Conservation (phyloP, 2,329 filamentous ascomycete genomes). For the Sporothrix globosa region DNA sequence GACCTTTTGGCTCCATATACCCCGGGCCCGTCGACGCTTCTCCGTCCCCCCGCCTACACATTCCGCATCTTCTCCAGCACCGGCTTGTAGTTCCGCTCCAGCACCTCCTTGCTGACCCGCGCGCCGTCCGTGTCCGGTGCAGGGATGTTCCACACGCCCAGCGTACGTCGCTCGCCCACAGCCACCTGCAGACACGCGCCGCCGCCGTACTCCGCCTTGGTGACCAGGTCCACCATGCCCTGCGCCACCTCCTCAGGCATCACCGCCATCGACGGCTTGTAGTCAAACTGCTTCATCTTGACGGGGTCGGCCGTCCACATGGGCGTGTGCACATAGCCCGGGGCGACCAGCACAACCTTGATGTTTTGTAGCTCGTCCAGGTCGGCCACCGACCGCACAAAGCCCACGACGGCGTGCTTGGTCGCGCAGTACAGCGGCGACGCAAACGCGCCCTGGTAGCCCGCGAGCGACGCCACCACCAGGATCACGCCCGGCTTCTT, state of each 20-base stretch:
- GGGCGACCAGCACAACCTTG: conserved; percentile 23
- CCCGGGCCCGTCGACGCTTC: too few species aligned
- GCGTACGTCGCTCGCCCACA: conserved; percentile 8
- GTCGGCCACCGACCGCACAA: conserved; percentile 43
- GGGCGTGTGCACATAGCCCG: conserved; percentile 27
- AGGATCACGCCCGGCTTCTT: conserved; percentile 46
- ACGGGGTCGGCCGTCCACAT: conserved; percentile 28
- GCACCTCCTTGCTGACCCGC: background rate
- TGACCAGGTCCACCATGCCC: conserved; percentile 24
- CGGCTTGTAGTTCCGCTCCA: conserved; percentile 24
- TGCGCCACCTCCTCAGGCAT: conserved; percentile 20
- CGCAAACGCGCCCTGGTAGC: conserved; percentile 41
- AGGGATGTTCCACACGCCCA: conserved; percentile 27
- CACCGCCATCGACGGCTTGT: conserved; percentile 11
- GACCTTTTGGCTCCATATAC: background rate
- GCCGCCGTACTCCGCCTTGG: conserved; percentile 18
- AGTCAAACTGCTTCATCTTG: conserved; percentile 29
- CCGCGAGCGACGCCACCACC: conserved; percentile 43
- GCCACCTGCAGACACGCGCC: conserved; percentile 25
- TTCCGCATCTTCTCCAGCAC: conserved; percentile 29
- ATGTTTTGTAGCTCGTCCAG: conserved; percentile 28
- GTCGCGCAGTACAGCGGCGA: conserved; percentile 44
- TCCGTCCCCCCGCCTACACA: background rate
- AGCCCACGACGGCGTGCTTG: conserved; percentile 48
- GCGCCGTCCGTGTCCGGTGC: conserved; percentile 14